Evolutionary conservation across 2,329 filamentous ascomycete species (phyloP).

Genomic region (Nemania sp.): DNA sequence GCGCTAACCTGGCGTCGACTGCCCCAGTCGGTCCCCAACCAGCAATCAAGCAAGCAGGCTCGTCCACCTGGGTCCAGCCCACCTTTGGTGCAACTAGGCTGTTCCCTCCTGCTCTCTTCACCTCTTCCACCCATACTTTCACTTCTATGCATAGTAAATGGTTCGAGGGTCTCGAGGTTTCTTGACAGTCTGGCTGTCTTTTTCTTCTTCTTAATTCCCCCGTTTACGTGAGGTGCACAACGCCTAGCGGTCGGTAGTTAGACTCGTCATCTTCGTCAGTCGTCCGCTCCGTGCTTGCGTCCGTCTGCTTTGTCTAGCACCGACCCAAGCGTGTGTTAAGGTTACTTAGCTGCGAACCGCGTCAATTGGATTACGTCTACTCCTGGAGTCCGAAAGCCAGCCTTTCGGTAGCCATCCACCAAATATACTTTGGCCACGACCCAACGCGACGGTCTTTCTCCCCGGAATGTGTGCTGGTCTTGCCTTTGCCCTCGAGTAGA

Average conservation of each 20-base stretch:
- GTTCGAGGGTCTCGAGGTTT: slow-evolving; percentile 13
- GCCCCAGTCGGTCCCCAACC: too few relatives aligned
- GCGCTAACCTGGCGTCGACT: too few relatives aligned
- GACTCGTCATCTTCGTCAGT: too few relatives aligned
- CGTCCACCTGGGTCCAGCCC: slow-evolving; percentile 21
- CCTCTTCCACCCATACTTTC: slow-evolving; percentile 8
- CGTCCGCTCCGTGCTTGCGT: slow-evolving; percentile 1
- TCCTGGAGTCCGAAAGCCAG: slow-evolving; percentile 30
- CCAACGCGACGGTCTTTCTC: slow-evolving; percentile 33
- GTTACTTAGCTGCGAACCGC: slow-evolving; percentile 21
- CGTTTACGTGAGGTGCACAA: not conserved
- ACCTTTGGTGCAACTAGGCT: slow-evolving; percentile 20
- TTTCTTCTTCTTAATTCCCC: slow-evolving; percentile 3
- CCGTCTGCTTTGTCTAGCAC: slow-evolving; percentile 1
- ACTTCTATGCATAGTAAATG: too few relatives aligned
- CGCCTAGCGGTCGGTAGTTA: not conserved
- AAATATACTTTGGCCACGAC: slow-evolving; percentile 34
- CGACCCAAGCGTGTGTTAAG: slow-evolving; percentile 22
- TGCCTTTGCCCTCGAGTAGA: slow-evolving; percentile 14
- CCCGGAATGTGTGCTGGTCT: not conserved
- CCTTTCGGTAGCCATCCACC: slow-evolving; percentile 23
- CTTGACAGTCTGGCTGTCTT: slow-evolving; percentile 13
- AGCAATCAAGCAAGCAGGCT: slow-evolving; percentile 21
- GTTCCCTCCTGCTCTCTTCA: slow-evolving; percentile 7
- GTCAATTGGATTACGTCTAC: slow-evolving; percentile 23